phyloP scores from a whole-genome alignment of 352 stramenopile genomes.

The Phytophthora palmivora region DNA sequence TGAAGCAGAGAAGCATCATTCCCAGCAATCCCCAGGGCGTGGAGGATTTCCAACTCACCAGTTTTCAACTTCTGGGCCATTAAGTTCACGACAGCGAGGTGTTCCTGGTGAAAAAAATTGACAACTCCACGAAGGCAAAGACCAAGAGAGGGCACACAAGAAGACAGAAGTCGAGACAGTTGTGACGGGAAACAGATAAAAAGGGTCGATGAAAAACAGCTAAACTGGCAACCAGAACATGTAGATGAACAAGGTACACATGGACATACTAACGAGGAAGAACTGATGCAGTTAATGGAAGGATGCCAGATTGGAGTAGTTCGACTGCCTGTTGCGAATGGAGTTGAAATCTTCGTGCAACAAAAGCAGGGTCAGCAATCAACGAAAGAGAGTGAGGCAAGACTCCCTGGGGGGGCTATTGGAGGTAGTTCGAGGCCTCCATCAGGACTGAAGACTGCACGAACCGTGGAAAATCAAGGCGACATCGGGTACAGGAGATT shows the following conservation, averaged over 20 bases:
- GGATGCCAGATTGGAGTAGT: conserved; percentile 14
- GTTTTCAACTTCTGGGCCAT: conserved; percentile 1
- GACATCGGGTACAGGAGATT: conserved; percentile 6
- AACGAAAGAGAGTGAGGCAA: conserved; percentile 17
- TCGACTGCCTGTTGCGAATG: neutral
- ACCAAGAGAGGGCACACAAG: neutral
- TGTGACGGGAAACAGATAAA: conserved; percentile 10
- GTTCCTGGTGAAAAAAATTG: conserved; percentile 6
- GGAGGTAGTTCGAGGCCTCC: neutral
- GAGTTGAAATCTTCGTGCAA: neutral
- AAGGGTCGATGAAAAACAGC: neutral
- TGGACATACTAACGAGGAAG: conserved; percentile 1
- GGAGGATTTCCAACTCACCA: neutral
- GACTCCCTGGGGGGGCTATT: neutral
- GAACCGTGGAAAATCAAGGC: conserved; percentile 20
- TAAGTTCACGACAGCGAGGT: conserved; percentile 23
- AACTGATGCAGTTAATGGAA: conserved; percentile 26
- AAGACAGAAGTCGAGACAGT: neutral
- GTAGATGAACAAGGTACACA: conserved; percentile 8
- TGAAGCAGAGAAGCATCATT: conserved; percentile 14
- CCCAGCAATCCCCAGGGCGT: conserved; percentile 17
- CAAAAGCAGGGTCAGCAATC: conserved; percentile 1
- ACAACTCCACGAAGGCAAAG: conserved; percentile 20
- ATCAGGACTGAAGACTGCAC: conserved; percentile 1
- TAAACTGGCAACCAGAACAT: conserved; percentile 14